A percentile compares a stretch with the other conserved stretches of the same genome.
These are phyloP conservation scores for Macrocybe sp. DNA, from an alignment of 1,284 basidiomycete species.

Conservation along the genomic window DNA sequence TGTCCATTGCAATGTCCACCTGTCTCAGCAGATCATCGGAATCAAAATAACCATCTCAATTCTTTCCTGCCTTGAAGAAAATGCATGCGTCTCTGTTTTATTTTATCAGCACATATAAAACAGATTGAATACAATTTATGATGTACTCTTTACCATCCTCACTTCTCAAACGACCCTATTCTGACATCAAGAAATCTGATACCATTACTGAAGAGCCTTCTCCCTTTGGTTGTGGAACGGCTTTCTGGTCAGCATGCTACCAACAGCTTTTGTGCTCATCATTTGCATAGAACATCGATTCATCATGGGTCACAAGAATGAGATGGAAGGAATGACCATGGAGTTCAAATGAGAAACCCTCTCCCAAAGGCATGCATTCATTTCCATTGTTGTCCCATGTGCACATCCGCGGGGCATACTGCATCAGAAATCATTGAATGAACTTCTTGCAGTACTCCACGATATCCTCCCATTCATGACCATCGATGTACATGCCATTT, in stretches of 20 bases:
- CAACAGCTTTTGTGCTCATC: constrained; percentile 21
- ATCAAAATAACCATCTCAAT: constrained; percentile 28
- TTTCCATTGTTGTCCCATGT: constrained; percentile 22
- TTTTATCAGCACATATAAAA: too few relatives aligned
- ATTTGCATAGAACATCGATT: too few relatives aligned
- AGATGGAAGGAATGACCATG: constrained; percentile 16
- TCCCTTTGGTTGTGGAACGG: constrained; percentile 26
- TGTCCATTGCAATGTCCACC: constrained; percentile 25
- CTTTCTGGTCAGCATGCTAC: constrained; percentile 18
- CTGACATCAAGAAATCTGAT: too few relatives aligned
- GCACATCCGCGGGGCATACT: too few relatives aligned
- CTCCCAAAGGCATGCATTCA: constrained; percentile 4
- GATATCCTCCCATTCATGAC: too few relatives aligned
- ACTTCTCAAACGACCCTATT: constrained; percentile 25
- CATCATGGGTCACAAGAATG: constrained; percentile 29
- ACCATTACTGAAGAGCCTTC: constrained; percentile 32
- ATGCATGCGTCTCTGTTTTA: too few relatives aligned
- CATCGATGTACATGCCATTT: too few relatives aligned
- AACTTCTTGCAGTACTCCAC: constrained; percentile 1
- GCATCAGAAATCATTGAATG: neutral
- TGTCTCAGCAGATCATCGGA: constrained; percentile 23
- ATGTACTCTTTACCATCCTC: too few relatives aligned
- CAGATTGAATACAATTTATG: too few relatives aligned
- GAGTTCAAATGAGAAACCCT: constrained; percentile 17
- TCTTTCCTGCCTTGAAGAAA: constrained; percentile 28